phyloP scores from a whole-genome alignment of 2,329 filamentous ascomycete genomes.

The Penicillium vulpinum region DNA sequence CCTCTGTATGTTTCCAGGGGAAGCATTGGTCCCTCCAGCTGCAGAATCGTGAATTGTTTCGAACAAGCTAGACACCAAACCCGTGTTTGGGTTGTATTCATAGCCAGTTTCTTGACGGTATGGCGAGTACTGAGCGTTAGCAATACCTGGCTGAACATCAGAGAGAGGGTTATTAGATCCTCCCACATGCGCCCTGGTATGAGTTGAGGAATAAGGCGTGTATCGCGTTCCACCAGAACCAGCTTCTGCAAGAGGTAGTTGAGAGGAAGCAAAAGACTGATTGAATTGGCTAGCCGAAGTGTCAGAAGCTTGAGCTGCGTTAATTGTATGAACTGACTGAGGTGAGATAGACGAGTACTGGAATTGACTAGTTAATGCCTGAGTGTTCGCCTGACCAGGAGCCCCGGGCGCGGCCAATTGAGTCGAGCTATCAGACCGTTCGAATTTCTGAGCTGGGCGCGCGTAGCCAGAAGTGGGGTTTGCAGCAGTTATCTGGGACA shows the following conservation, averaged over 20 bases:
- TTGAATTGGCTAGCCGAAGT: neutral
- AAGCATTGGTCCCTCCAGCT: neutral
- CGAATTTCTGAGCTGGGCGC: neutral
- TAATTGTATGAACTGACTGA: neutral
- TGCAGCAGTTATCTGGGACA: neutral
- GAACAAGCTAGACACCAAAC: neutral
- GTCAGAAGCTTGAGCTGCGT: neutral
- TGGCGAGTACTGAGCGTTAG: slow-evolving; percentile 1
- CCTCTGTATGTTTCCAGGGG: neutral
- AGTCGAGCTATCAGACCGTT: neutral
- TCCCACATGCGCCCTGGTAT: no score
- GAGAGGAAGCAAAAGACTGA: neutral
- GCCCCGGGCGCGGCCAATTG: neutral
- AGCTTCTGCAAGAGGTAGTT: neutral
- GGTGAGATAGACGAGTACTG: neutral
- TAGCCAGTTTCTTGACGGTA: neutral
- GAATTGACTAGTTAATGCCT: neutral
- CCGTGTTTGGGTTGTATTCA: neutral
- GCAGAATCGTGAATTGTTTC: no score
- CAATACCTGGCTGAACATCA: neutral
- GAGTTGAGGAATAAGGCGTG: neutral
- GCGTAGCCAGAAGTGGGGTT: neutral
- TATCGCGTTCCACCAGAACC: neutral
- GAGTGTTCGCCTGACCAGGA: neutral
- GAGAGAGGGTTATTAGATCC: neutral